Evolutionary conservation across 1,284 basidiomycete species (phyloP).

Genomic region (Marasmius fiardii): DNA sequence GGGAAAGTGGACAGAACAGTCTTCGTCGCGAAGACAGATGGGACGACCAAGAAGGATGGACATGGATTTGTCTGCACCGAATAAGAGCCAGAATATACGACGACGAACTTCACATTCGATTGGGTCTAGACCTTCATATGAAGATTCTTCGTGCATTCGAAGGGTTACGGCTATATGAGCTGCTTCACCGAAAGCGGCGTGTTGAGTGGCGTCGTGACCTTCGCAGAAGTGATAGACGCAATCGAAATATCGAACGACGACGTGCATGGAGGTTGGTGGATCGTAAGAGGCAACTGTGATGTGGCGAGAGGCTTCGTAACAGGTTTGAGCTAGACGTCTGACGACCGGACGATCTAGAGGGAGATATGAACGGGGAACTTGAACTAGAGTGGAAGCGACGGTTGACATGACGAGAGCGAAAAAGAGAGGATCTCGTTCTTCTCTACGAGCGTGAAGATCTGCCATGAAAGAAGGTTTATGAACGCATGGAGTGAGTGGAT

Average conservation of each 20-base stretch:
- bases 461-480: conserved; percentile 86
- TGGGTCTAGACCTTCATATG: conserved; percentile 76
- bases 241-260: conserved; percentile 81
- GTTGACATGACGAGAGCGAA: conserved; percentile 85
- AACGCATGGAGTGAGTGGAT: conserved; percentile 79
- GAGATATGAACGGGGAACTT: conserved; percentile 76
- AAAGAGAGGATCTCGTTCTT: conserved; percentile 83
- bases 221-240: conserved; percentile 83
- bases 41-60: conserved; percentile 77
- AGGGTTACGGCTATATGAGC: conserved; percentile 78
- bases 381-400: conserved; percentile 78
- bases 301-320: conserved; percentile 77
- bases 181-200: conserved; percentile 80
- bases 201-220: conserved; percentile 83
- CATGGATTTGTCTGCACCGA: conserved; percentile 88
- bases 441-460: conserved; percentile 70
- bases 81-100: conserved; percentile 82
- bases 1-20: conserved; percentile 83
- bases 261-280: conserved; percentile 77
- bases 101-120: conserved; percentile 83
- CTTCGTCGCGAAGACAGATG: conserved; percentile 80
- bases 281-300: conserved; percentile 78
- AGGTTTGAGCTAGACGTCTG: conserved; percentile 71
- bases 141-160: conserved; percentile 79
- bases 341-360: conserved; percentile 79